Base-by-base conservation (phyloP, 345 rosid genomes). In the Crucihimalaya himalaica region DNA sequence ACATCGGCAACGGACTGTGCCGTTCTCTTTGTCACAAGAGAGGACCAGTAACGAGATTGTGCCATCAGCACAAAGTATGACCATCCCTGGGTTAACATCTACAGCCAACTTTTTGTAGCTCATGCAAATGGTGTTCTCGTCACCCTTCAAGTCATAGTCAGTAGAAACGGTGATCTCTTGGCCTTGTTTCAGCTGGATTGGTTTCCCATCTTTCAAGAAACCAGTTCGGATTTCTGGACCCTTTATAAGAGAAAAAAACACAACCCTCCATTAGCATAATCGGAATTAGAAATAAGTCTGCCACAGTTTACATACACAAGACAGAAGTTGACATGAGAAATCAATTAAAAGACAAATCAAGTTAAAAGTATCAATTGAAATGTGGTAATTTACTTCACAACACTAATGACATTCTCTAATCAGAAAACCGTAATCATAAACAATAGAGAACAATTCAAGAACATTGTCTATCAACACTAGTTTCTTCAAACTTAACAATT, bases 31-130 rank as follows among this genome's bases (percentile, higher is more conserved):
- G 81, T 94, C 88, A 46, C 99, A 84, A 19, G 97, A 87, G 62
- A 92, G 69, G 34, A 88, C 99, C 0, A 89, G 83, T 68, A 95
- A 85, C 6, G 99, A 86, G 68, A 95, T 95, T 3, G 97, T 95
- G 72, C 99, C 99, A 73, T 95, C 99, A 0, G 99, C 87, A 68
- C 99, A 95, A 54, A 95, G 99, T 56, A 95, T 92, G 63, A 90
- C 87, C 80, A 81, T 87, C 31, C 99, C 97, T 13, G 99, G 93
- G 72, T 83, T 86, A 66, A 95, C 97, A 69, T 95, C 97, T 79
- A 74, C 80, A 3, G 89, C 86, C 82, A 95, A 58, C 84, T 88
- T 95, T 69, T 88, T 95, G 81, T 95, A 95, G 83, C 97, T 94
- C 97, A 94, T 94, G 85, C 89, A 80, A 35, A 91, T 94, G 54